Percentiles rank a stretch among this genome's conserved stretches.
phyloP scores from a whole-genome alignment of 116 monocot genomes.

The Posidonia oceanica region DNA sequence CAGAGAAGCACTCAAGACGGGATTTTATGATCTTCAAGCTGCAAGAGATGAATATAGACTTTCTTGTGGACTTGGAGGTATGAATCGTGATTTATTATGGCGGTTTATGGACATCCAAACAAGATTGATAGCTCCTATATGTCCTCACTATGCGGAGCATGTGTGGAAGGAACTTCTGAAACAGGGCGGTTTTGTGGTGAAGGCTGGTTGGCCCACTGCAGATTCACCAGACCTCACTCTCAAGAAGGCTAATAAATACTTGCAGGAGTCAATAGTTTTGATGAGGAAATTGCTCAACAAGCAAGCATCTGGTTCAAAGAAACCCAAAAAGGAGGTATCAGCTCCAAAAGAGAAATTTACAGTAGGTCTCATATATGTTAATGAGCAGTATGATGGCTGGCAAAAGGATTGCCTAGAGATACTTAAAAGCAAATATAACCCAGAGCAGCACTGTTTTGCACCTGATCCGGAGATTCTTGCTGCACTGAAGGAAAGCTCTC shows the following conservation, averaged over 20 bases:
- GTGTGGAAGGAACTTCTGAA: constrained; percentile 66
- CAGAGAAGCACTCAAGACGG: constrained; percentile 79
- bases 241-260: constrained; percentile 70
- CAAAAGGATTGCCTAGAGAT: constrained; percentile 60
- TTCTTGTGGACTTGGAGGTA: constrained; percentile 72
- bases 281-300: constrained; percentile 82
- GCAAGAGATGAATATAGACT: constrained; percentile 88
- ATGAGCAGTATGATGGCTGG: constrained; percentile 84
- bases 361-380: constrained; percentile 71
- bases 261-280: constrained; percentile 67
- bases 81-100: constrained; percentile 62
- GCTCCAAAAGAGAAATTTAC: constrained; percentile 20
- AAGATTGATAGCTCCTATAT: constrained; percentile 68
- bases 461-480: constrained; percentile 57
- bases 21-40: constrained; percentile 84
- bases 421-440: constrained; percentile 48
- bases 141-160: constrained; percentile 85
- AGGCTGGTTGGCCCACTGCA: constrained; percentile 62
- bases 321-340: constrained; percentile 46
- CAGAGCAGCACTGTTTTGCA: constrained; percentile 26
- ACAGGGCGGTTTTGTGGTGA: constrained; percentile 58
- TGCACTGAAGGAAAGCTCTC: constrained; percentile 35
- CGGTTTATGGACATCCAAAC: constrained; percentile 90
- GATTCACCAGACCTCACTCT: constrained; percentile 52
- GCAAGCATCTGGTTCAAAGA: constrained; percentile 64